Conservation (phyloP, 2,329 filamentous ascomycete genomes). For the Fusarium graminum region DNA sequence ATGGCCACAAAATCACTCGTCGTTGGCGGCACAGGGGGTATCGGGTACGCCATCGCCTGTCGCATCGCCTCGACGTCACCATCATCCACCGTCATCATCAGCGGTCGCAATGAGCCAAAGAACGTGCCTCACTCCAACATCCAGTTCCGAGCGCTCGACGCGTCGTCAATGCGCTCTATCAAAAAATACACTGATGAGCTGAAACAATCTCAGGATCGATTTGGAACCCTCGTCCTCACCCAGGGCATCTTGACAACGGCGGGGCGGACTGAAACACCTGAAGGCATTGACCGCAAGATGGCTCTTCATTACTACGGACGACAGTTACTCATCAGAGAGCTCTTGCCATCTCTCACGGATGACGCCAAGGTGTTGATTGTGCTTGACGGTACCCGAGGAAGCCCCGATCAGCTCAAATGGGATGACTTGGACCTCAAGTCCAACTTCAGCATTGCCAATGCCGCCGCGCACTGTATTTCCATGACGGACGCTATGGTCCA, state of each 20-base stretch:
- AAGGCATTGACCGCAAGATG: constrained; percentile 61
- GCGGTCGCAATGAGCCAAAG: constrained; percentile 51
- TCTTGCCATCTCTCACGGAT: constrained; percentile 54
- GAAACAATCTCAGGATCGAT: constrained; percentile 43
- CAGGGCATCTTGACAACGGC: constrained; percentile 55
- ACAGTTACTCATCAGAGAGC: constrained; percentile 58
- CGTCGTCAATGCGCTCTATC: constrained; percentile 53
- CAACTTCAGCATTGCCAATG: constrained; percentile 51
- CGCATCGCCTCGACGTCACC: constrained; percentile 49
- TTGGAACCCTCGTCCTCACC: constrained; percentile 57
- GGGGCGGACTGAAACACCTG: constrained; percentile 57
- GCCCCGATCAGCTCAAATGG: constrained; percentile 53
- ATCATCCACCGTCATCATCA: constrained; percentile 51
- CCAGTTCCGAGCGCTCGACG: constrained; percentile 51
- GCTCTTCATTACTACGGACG: constrained; percentile 61
- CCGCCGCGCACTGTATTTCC: constrained; percentile 54
- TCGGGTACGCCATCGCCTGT: constrained; percentile 55
- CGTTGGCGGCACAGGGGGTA: constrained; percentile 54
- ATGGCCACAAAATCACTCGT: constrained; percentile 51
- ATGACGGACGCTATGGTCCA: constrained; percentile 59
- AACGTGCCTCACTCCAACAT: constrained; percentile 52
- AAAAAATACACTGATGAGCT: constrained; percentile 51
- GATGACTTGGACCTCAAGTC: constrained; percentile 57
- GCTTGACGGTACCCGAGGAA: constrained; percentile 51
- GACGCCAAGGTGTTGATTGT: constrained; percentile 58